Percentiles rank a stretch among this genome's conserved stretches.
phyloP scores from a whole-genome alignment of 2,329 filamentous ascomycete genomes.

The Ambrosiella cleistominuta region DNA sequence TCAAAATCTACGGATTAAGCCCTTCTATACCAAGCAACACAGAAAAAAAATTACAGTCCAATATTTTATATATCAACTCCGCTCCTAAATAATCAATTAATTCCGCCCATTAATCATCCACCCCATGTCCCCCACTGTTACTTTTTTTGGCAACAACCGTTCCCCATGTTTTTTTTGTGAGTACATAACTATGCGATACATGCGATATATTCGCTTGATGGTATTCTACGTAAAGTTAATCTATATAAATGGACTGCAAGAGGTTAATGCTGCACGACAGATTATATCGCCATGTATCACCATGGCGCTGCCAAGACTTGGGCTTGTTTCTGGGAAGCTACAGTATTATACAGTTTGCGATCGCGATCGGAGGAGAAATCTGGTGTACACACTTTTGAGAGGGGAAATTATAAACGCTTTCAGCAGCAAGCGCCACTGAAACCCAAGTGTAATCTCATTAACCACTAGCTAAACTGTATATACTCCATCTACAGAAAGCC shows the following conservation, averaged over 20 bases:
- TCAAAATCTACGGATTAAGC: not conserved
- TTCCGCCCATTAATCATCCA: not conserved
- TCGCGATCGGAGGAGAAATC: not conserved
- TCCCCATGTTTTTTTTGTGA: not conserved
- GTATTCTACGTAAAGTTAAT: not conserved
- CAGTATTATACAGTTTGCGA: not conserved
- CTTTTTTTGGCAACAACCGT: not conserved
- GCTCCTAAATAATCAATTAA: not conserved
- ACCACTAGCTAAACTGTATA: not conserved
- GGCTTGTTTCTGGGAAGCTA: not conserved
- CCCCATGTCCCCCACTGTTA: no score
- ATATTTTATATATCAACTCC: not conserved
- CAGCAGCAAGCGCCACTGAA: not conserved
- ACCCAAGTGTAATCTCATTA: not conserved
- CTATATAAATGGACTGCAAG: not conserved
- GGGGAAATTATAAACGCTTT: not conserved
- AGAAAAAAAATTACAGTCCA: no score
- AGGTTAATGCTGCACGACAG: not conserved
- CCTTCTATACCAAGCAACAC: no score
- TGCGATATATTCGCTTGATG: not conserved
- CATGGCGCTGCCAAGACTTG: not conserved
- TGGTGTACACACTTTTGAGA: not conserved
- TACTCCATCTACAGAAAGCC: not conserved
- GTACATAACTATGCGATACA: not conserved
- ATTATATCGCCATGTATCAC: not conserved